Conservation (phyloP, 805 yeast genomes). For the Lipomyces kockii region DNA sequence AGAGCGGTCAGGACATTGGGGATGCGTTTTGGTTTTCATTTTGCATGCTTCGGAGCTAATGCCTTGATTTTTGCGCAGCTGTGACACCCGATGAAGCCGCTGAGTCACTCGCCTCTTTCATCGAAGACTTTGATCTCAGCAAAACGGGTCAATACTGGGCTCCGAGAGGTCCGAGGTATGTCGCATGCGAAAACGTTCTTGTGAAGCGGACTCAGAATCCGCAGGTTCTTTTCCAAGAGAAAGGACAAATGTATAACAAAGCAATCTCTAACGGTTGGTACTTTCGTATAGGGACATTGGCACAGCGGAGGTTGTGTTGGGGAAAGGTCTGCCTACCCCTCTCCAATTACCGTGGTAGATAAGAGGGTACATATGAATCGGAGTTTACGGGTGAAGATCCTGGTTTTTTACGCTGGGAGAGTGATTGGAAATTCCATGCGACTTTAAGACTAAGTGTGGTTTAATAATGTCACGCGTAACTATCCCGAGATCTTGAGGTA, state of each 20-base stretch:
- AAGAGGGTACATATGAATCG: neutral
- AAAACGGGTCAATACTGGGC: neutral
- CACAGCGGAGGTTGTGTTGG: neutral
- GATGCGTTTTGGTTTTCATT: neutral
- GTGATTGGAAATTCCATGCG: too few relatives aligned
- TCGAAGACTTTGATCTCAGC: neutral
- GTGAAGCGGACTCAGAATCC: neutral
- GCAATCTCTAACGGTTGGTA: neutral
- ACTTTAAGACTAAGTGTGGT: too few relatives aligned
- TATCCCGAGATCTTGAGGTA: neutral
- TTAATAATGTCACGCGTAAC: neutral
- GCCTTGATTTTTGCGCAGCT: neutral
- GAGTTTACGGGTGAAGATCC: neutral
- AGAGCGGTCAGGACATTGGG: neutral
- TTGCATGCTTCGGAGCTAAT: neutral
- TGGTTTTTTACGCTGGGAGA: neutral
- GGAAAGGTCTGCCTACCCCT: neutral
- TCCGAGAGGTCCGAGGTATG: conserved; percentile 1
- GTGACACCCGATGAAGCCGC: neutral
- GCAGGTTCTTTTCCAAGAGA: neutral
- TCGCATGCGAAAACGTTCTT: neutral
- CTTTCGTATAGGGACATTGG: neutral
- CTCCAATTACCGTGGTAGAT: conserved; percentile 2
- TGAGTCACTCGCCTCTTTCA: neutral
- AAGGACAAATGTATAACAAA: neutral